Evolutionary conservation across 345 rosid species (phyloP).

Genomic region (Microthlaspi erraticum): DNA sequence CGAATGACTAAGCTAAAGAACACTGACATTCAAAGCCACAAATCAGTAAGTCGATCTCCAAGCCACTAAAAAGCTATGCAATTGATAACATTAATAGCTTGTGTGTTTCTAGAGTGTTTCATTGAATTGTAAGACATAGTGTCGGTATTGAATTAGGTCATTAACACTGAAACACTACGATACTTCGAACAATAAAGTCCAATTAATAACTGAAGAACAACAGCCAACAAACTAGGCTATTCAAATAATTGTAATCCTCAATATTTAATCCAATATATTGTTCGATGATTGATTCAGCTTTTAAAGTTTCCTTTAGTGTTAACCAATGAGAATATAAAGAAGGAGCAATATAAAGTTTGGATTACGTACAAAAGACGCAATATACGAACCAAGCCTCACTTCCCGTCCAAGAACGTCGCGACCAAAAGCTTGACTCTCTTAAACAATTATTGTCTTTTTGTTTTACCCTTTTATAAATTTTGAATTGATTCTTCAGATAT

Average conservation of each 20-base stretch:
- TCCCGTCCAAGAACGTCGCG: constrained; percentile 37
- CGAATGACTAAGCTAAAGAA: constrained; percentile 27
- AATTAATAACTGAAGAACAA: not conserved
- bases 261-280: not conserved
- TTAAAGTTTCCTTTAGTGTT: constrained; percentile 15
- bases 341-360: constrained; percentile 23
- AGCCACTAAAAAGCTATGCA: not conserved
- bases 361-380: constrained; percentile 13
- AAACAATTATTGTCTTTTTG: constrained; percentile 5
- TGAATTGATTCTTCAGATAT: constrained; percentile 23
- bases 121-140: not conserved
- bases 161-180: not conserved
- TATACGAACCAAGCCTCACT: constrained; percentile 27
- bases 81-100: not conserved
- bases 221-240: not conserved
- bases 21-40: constrained; percentile 9
- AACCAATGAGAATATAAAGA: constrained; percentile 22
- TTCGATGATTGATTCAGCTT: constrained; percentile 34
- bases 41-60: constrained; percentile 13
- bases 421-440: constrained; percentile 20
- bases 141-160: not conserved
- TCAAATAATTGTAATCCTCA: not conserved
- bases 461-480: constrained; percentile 11
- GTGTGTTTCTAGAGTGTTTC: not conserved
- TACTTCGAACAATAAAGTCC: not conserved